A percentile compares a stretch with the other conserved stretches of the same genome.
Conservation (phyloP, 1,284 basidiomycete genomes). For the Boletellus dicymbophilus region DNA sequence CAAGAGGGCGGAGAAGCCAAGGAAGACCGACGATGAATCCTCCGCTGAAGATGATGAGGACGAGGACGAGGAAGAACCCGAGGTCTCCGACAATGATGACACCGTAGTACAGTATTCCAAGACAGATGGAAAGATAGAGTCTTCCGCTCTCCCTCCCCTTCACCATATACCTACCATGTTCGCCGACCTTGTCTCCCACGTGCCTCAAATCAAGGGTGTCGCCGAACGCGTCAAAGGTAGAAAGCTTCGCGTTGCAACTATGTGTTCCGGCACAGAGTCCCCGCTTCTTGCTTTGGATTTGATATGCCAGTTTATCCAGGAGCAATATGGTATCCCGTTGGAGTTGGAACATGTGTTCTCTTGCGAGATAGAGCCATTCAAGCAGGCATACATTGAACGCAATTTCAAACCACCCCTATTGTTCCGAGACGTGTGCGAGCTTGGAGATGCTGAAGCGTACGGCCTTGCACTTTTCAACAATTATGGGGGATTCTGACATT, state of each 20-base stretch:
- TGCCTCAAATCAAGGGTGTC: slow-evolving; percentile 70
- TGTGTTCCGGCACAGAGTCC: slow-evolving; percentile 97
- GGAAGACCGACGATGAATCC: slow-evolving; percentile 29
- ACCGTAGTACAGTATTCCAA: slow-evolving; percentile 36
- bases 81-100: slow-evolving; percentile 31
- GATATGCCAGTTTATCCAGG: slow-evolving; percentile 74
- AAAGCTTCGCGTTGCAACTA: slow-evolving; percentile 91
- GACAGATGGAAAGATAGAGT: slow-evolving; percentile 43
- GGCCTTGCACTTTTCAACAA: background rate
- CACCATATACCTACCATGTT: slow-evolving; percentile 85
- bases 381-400: slow-evolving; percentile 96
- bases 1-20: slow-evolving; percentile 33
- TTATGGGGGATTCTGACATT: slow-evolving; percentile 12
- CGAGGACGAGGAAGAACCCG: slow-evolving; percentile 25
- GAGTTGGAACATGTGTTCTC: slow-evolving; percentile 94
- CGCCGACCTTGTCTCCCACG: slow-evolving; percentile 74
- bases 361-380: slow-evolving; percentile 98
- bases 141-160: slow-evolving; percentile 78
- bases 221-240: slow-evolving; percentile 76
- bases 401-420: slow-evolving; percentile 92
- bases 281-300: slow-evolving; percentile 89
- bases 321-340: slow-evolving; percentile 67
- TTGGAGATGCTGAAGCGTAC: slow-evolving; percentile 78
- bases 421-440: slow-evolving; percentile 93
- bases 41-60: slow-evolving; percentile 15